These are phyloP conservation scores for Hymenoscyphus fraxineus DNA, from an alignment of 2,329 filamentous ascomycete genomes.

Conservation along the genomic window DNA sequence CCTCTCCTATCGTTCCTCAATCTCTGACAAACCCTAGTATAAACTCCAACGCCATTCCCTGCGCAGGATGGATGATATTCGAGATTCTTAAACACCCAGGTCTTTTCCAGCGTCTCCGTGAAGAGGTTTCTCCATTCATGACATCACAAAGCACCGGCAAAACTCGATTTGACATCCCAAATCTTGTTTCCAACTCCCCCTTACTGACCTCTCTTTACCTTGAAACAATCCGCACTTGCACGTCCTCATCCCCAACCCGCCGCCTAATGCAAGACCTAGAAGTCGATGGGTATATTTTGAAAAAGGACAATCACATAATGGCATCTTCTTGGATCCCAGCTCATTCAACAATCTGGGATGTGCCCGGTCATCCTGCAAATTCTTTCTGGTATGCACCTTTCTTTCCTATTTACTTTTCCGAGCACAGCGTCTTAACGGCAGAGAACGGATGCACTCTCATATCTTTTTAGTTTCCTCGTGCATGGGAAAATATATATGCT, in stretches of 20 bases:
- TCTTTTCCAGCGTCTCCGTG: constrained; percentile 14
- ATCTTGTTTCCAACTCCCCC: constrained; percentile 14
- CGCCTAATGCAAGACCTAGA: constrained; percentile 13
- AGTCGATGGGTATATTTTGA: constrained; percentile 18
- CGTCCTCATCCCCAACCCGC: constrained; percentile 15
- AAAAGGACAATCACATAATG: constrained; percentile 18
- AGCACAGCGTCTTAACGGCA: too few relatives aligned
- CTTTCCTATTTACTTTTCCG: too few relatives aligned
- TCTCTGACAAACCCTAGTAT: constrained; percentile 15
- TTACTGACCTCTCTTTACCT: constrained; percentile 16
- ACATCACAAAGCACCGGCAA: constrained; percentile 5
- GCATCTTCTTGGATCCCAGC: constrained; percentile 17
- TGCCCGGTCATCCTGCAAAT: constrained; percentile 15
- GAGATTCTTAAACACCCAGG: constrained; percentile 18
- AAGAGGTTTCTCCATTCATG: constrained; percentile 13
- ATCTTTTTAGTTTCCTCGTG: too few relatives aligned
- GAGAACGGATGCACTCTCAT: too few relatives aligned
- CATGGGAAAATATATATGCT: too few relatives aligned
- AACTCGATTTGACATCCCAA: constrained; percentile 13
- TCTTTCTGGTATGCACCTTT: constrained; percentile 11
- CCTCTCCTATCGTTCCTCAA: background rate
- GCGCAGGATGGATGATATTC: constrained; percentile 18
- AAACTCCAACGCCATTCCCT: constrained; percentile 21
- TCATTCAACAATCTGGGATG: constrained; percentile 17
- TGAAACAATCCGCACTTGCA: constrained; percentile 15